phyloP scores from a whole-genome alignment of 1,284 basidiomycete species.

The Fomitopsis palustris region DNA sequence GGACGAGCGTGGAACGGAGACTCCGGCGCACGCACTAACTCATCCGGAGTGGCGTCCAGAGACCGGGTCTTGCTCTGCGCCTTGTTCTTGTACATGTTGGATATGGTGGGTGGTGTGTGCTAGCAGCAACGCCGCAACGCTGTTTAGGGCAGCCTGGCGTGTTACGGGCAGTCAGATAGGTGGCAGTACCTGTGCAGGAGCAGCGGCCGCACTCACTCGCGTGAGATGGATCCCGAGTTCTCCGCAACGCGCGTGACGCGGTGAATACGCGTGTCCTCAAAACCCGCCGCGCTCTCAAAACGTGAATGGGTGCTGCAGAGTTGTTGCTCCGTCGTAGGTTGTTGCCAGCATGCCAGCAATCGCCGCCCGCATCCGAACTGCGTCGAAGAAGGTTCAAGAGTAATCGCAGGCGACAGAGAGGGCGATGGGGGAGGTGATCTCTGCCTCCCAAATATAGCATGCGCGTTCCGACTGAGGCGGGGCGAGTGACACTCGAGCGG shows the following conservation, averaged over 20 bases:
- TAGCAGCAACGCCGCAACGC: neutral
- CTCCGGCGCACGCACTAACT: constrained; percentile 14
- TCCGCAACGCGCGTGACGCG: constrained; percentile 2
- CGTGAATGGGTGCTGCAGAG: neutral
- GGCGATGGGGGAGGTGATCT: neutral
- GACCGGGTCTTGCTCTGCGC: constrained; percentile 5
- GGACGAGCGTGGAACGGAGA: neutral
- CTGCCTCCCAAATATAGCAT: neutral
- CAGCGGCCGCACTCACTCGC: neutral
- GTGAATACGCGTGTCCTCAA: constrained; percentile 1
- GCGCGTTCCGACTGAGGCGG: neutral
- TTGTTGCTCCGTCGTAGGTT: too few species aligned
- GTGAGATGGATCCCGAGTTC: neutral
- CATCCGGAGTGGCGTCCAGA: constrained; percentile 17
- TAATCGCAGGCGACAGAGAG: neutral
- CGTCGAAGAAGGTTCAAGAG: neutral
- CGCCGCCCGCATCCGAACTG: neutral
- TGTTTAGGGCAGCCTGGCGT: neutral
- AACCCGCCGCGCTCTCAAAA: neutral
- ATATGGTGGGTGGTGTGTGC: neutral
- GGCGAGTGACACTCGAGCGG: neutral
- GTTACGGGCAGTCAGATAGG: neutral
- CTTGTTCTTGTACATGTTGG: constrained; percentile 1
- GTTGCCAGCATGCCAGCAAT: neutral
- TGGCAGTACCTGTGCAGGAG: neutral